Percentiles rank a stretch among this genome's conserved stretches.
These are phyloP conservation scores for Leishmania martiniquensis DNA, from an alignment of 208 protist species.

Conservation along the genomic window DNA sequence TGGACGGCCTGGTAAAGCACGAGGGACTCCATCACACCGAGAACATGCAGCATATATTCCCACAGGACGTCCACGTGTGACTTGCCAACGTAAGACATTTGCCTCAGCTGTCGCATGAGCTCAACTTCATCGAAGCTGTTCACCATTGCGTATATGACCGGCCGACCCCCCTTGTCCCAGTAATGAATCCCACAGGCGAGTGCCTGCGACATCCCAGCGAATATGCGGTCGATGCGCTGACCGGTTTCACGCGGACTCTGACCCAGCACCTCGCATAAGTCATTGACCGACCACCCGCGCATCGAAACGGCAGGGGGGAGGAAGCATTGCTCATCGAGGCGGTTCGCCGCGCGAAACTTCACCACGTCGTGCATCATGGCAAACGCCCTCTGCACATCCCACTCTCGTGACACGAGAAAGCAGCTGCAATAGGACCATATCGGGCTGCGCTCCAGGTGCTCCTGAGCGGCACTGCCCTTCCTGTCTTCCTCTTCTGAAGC, in stretches of 20 bases:
- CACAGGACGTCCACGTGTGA: constrained; percentile 39
- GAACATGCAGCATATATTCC: constrained; percentile 43
- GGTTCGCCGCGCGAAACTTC: constrained; percentile 34
- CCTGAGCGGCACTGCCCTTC: background rate
- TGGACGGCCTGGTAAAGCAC: constrained; percentile 41
- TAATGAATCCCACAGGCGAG: constrained; percentile 58
- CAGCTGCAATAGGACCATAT: constrained; percentile 42
- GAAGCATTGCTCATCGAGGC: constrained; percentile 40
- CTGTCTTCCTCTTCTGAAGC: background rate
- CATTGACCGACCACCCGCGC: constrained; percentile 39
- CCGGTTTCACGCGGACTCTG: constrained; percentile 2
- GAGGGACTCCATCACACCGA: constrained; percentile 43
- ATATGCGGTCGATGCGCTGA: constrained; percentile 35
- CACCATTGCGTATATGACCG: constrained; percentile 59
- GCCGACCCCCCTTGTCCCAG: constrained; percentile 64
- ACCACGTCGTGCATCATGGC: constrained; percentile 45
- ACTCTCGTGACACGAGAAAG: constrained; percentile 54
- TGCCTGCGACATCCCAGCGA: constrained; percentile 23
- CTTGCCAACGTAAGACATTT: constrained; percentile 37
- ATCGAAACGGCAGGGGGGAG: constrained; percentile 53
- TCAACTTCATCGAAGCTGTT: constrained; percentile 21
- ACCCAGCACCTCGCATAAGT: constrained; percentile 8
- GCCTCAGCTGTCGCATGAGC: constrained; percentile 35
- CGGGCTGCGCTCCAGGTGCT: constrained; percentile 10
- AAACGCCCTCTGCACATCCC: constrained; percentile 61